Base-by-base conservation (phyloP, 2,329 filamentous ascomycete genomes). In the Chaetothyriales sp. region DNA sequence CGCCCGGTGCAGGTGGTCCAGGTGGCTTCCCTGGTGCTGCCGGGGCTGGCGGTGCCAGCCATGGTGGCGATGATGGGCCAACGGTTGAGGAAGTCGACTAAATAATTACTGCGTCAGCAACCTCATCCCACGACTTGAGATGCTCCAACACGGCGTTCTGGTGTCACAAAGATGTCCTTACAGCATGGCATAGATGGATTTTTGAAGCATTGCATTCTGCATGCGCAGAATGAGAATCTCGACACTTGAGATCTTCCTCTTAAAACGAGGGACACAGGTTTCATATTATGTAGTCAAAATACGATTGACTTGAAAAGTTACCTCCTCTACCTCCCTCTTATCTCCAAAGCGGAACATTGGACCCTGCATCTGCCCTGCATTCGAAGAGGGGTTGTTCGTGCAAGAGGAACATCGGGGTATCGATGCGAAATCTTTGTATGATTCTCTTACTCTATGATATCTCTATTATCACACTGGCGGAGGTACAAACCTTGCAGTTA, bases 71-170 rank as follows among this genome's bases (percentile, higher is more conserved):
- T 67, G 80, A 82, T 65, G 77, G 78, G 64, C 78, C 78, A 56
- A 77, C 73, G 57, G 76, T 77, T 55, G 78, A 81, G 71, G 79
- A 82, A 71, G 78, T 82, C 57, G 79, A 82, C 73, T 81, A 80
- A 79, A 66, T 58, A n/a, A n/a, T 60, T 25, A 28, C 57, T 53
- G 29, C n/a, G 33, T 9, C n/a, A 33, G 47, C 44, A 25, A 51
- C 28, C 47, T 51, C 4, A 15, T 40, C 33, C 33, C 15, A 40
- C 33, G 33, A 15, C 33, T 40, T 18, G 40, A 25, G 29, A 44
- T 13, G 13, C 15, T 49, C 44, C 29, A n/a, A 28, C 22, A 18
- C 47, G 33, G 33, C 33, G 33, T 40, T 40, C 9, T 40, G 33
- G 33, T 40, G 33, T 40, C 33, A 15, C 15, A 40, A 13, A 40